Conservation (phyloP, 169 alveolate species). For the Plasmodium inui region DNA sequence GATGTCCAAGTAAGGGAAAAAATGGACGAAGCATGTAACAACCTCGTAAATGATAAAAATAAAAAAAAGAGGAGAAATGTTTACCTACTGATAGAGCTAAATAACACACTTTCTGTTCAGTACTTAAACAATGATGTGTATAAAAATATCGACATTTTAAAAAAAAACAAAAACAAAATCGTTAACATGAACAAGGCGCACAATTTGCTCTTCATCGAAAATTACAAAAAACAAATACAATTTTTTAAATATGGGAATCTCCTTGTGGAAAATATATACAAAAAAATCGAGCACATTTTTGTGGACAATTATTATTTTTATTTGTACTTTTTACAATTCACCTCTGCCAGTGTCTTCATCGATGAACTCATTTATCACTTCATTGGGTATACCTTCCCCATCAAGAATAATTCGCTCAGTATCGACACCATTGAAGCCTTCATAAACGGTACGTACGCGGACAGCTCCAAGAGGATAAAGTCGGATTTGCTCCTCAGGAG, state of each 20-base stretch:
- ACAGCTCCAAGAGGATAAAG: slow-evolving; percentile 21
- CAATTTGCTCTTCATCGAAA: slow-evolving; percentile 38
- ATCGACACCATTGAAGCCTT: slow-evolving; percentile 41
- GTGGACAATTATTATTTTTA: slow-evolving; percentile 71
- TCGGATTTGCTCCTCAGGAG: slow-evolving; percentile 18
- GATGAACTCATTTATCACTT: slow-evolving; percentile 66
- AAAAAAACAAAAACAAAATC: neutral
- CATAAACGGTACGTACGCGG: slow-evolving; percentile 55
- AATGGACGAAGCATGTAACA: neutral
- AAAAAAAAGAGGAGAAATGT: slow-evolving; percentile 14
- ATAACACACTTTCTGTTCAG: slow-evolving; percentile 57
- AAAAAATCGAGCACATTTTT: slow-evolving; percentile 75
- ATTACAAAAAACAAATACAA: slow-evolving; percentile 63
- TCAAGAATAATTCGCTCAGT: slow-evolving; percentile 41
- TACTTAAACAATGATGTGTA: slow-evolving; percentile 60
- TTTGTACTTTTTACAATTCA: slow-evolving; percentile 71
- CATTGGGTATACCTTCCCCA: slow-evolving; percentile 68
- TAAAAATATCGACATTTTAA: slow-evolving; percentile 1
- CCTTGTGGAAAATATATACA: slow-evolving; percentile 68
- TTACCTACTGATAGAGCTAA: slow-evolving; percentile 54
- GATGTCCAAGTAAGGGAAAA: no score
- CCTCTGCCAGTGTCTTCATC: slow-evolving; percentile 69
- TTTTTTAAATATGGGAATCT: slow-evolving; percentile 75
- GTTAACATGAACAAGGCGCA: neutral
- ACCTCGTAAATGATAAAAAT: neutral